Evolutionary conservation across 257 asterid genomes (phyloP), one percentile per base, ranked within the genome.

Genomic region (Phtheirospermum japonicum): DNA sequence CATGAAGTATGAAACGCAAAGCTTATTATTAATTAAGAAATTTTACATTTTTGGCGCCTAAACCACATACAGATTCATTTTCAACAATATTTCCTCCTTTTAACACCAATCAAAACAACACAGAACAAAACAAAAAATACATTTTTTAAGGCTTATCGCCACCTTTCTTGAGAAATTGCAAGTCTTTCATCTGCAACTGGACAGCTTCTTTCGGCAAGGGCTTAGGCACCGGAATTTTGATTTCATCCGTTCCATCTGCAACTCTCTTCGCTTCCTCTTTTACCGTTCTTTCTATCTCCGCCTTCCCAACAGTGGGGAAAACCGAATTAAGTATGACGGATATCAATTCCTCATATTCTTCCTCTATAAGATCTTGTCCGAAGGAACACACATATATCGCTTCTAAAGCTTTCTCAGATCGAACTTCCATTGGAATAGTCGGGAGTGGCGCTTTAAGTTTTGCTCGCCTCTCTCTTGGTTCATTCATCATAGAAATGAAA

Each of bases 341-440:
- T 18, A 93, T 76, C 72, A 89, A 71, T 63, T 73, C 75, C 55
- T 68, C 85, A 42, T 93, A 96, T 18, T 89, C 97, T 69, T 83
- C 89, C 70, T 83, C 95, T 13, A 93, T 75, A 4, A 63, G 62
- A 61, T 83, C 91, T 66, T 82, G 76, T 37, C 94, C 95, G 7
- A 80, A 93, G 80, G 89, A 82, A 58, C 95, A 83, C 0, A 93
- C 80, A 7, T 83, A 77, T 13, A 93, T 77, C 9, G 97, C 99
- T 54, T 93, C 99, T 5, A 93, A 80, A 37, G 99, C 97, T 69
- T 89, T 89, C 79, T 93, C 99, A 0, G 86, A 97, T 52, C 96
- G 80, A 65, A 83, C 9, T 17, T 63, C 91, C 95, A 93, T 83
- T 2, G 99, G 96, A 13, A 89, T 80, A 0, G 49, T 64, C 0